Conservation (phyloP, 2,329 filamentous ascomycete species). For the Ascochyta clinopodiicola region DNA sequence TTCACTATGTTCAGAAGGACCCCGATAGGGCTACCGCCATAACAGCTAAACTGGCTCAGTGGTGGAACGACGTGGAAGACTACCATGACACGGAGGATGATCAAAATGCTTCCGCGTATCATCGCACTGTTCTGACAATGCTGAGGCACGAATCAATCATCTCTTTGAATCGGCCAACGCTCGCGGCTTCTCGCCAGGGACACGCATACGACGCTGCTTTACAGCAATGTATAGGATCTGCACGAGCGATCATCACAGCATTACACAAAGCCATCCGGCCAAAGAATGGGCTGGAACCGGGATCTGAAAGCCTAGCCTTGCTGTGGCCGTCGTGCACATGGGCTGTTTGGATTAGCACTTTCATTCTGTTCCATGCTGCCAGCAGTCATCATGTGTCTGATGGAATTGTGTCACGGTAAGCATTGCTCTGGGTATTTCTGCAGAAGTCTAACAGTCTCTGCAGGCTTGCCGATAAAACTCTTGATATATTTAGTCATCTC, state of each 20-base stretch:
- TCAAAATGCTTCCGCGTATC: constrained; percentile 37
- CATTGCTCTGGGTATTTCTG: not conserved
- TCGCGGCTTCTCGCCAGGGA: constrained; percentile 55
- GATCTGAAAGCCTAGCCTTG: constrained; percentile 41
- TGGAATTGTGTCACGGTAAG: constrained; percentile 51
- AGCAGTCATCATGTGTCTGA: constrained; percentile 54
- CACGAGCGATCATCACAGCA: constrained; percentile 55
- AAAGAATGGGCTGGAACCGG: constrained; percentile 20
- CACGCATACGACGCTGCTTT: constrained; percentile 57
- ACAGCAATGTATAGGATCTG: constrained; percentile 60
- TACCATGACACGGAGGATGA: constrained; percentile 50
- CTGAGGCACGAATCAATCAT: constrained; percentile 60
- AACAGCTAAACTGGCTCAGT: constrained; percentile 58
- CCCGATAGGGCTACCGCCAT: constrained; percentile 55
- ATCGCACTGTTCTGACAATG: constrained; percentile 53
- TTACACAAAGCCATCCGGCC: constrained; percentile 42
- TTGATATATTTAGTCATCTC: constrained; percentile 35
- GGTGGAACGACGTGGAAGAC: constrained; percentile 62
- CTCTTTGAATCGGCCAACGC: constrained; percentile 58
- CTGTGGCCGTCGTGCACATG: constrained; percentile 62
- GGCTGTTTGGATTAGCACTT: constrained; percentile 61
- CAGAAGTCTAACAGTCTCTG: not conserved
- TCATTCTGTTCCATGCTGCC: constrained; percentile 59
- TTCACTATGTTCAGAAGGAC: constrained; percentile 54
- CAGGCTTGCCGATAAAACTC: constrained; percentile 34